phyloP scores from a whole-genome alignment of 1,284 basidiomycete species.

The Calocybe gambosa region DNA sequence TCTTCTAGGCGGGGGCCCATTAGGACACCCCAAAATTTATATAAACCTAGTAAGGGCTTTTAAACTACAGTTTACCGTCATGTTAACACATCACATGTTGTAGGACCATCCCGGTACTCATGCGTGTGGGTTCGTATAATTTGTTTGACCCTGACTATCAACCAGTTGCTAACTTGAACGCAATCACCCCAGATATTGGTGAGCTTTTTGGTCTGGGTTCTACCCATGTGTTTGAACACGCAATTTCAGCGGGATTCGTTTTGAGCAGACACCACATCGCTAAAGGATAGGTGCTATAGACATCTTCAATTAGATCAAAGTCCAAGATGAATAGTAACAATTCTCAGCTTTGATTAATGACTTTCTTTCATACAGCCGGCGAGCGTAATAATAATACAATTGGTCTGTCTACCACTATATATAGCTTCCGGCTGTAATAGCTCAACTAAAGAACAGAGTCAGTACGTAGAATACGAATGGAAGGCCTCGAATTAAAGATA shows the following conservation, averaged over 20 bases:
- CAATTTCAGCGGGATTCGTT: slow-evolving; percentile 70
- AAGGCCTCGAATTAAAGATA: slow-evolving; percentile 22
- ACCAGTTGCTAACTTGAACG: slow-evolving; percentile 13
- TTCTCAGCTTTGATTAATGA: slow-evolving; percentile 22
- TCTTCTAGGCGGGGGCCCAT: slow-evolving; percentile 78
- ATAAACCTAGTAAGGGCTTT: slow-evolving; percentile 76
- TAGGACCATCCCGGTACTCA: slow-evolving; percentile 74
- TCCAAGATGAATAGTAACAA: not conserved
- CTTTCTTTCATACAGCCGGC: slow-evolving; percentile 28
- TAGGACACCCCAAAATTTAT: slow-evolving; percentile 95
- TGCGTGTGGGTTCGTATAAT: slow-evolving; percentile 63
- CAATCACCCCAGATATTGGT: slow-evolving; percentile 69
- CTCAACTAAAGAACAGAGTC: slow-evolving; percentile 34
- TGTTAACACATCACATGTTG: not conserved
- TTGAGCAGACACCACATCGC: slow-evolving; percentile 47
- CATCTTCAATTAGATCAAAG: not conserved
- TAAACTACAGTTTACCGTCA: not conserved
- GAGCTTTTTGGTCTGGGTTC: slow-evolving; percentile 24
- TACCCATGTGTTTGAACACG: slow-evolving; percentile 14
- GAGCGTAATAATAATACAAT: slow-evolving; percentile 49
- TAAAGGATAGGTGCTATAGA: slow-evolving; percentile 7
- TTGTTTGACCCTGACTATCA: slow-evolving; percentile 16
- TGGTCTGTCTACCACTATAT: slow-evolving; percentile 39
- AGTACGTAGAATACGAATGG: slow-evolving; percentile 32
- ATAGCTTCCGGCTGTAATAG: slow-evolving; percentile 34